Evolutionary conservation across 495 filamentous ascomycete species (phyloP).

Genomic region (Evernia prunastri): DNA sequence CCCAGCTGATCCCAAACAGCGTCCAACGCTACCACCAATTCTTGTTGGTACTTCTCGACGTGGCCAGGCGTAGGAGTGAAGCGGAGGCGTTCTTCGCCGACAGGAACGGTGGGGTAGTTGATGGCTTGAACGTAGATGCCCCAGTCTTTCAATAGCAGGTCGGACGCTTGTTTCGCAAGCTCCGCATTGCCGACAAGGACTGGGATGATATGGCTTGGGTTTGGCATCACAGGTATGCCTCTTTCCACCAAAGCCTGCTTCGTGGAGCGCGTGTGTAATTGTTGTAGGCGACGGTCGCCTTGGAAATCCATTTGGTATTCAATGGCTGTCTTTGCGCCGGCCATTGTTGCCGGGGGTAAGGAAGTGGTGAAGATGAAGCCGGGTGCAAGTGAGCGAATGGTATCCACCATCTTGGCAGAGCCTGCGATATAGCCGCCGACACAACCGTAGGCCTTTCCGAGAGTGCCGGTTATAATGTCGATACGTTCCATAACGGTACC

Average conservation of each 20-base stretch:
- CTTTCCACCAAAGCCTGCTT: constrained; percentile 68
- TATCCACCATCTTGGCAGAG: constrained; percentile 81
- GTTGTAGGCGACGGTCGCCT: constrained; percentile 82
- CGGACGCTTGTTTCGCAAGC: constrained; percentile 82
- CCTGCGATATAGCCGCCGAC: constrained; percentile 97
- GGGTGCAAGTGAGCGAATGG: constrained; percentile 89
- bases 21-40: constrained; percentile 80
- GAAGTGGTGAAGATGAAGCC: constrained; percentile 99
- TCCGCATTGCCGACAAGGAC: constrained; percentile 91
- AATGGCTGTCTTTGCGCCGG: constrained; percentile 84
- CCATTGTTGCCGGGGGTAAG: constrained; percentile 93
- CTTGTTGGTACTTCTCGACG: constrained; percentile 67
- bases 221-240: constrained; percentile 96
- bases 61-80: constrained; percentile 96
- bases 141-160: constrained; percentile 79
- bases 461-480: constrained; percentile 94
- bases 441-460: constrained; percentile 96
- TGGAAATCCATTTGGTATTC: constrained; percentile 79
- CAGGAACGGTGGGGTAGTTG: constrained; percentile 97
- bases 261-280: constrained; percentile 88
- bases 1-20: constrained; percentile 78
- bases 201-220: constrained; percentile 93
- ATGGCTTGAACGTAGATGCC: constrained; percentile 97
- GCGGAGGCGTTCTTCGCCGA: constrained; percentile 89
- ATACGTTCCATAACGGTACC: constrained; percentile 93